phyloP scores from a whole-genome alignment of 805 yeast genomes.

The Sungouiella blattae region DNA sequence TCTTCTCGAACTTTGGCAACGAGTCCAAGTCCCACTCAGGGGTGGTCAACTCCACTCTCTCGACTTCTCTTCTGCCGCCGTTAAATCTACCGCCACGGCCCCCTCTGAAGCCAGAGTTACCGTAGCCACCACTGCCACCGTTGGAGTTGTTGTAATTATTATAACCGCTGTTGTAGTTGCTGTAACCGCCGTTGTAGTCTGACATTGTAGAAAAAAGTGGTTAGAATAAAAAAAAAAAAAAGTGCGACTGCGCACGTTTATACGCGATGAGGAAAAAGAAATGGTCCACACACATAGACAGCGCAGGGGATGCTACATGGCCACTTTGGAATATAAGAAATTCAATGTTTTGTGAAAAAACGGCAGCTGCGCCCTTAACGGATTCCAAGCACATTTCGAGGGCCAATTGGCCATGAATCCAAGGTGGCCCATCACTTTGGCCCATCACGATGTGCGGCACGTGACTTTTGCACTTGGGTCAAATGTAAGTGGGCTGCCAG shows the following conservation, averaged over 20 bases:
- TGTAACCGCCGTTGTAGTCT: constrained; percentile 18
- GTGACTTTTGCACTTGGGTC: no score
- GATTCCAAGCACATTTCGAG: no score
- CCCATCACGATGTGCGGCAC: no score
- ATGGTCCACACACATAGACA: no score
- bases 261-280: constrained; percentile 5
- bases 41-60: constrained; percentile 49
- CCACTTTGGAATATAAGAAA: no score
- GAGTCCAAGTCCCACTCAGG: constrained; percentile 80
- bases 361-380: no score
- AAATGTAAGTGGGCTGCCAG: no score
- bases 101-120: constrained; percentile 31
- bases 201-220: constrained; percentile 9
- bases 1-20: constrained; percentile 89
- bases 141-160: constrained; percentile 17
- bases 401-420: no score
- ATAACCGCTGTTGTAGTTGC: constrained; percentile 33
- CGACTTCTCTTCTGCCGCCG: constrained; percentile 36
- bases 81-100: constrained; percentile 28
- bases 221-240: constrained; percentile 2
- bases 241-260: constrained; percentile 5
- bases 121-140: constrained; percentile 17
- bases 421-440: no score
- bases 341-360: no score
- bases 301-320: no score